Evolutionary conservation across 1,284 basidiomycete species (phyloP), one percentile per base, ranked within the genome.

Genomic region (Rhodotorula sp.): DNA sequence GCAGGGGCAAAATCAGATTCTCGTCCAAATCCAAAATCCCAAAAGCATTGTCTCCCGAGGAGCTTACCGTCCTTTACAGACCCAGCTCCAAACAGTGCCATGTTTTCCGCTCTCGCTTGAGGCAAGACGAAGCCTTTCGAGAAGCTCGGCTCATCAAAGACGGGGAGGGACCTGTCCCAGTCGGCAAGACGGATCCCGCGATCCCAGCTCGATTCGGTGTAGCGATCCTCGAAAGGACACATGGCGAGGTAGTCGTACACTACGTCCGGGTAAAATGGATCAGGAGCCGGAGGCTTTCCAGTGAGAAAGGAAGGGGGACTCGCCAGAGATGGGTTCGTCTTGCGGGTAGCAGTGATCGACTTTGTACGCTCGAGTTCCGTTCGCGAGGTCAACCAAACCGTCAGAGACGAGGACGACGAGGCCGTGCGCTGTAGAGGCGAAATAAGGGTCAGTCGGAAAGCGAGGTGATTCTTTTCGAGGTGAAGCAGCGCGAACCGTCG

Each of bases 301-400:
- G 24, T 14, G n/a, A 53, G n/a, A 4, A 33, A 10, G 48, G 22
- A 7, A 3, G 20, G 17, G 48, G n/a, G 48, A 24, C 22, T 51
- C 4, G n/a, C 22, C 22, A 22, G 49, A 24, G 49, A 22, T n/a
- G n/a, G 53, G 53, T 26, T 54, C 53, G 53, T 54, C 17, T 18
- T 54, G 53, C 24, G 53, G 53, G 53, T 54, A 54, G 53, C 53
- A 54, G n/a, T 54, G 26, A 12, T 54, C 53, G 53, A 54, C 24
- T 14, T 26, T 26, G 26, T 54, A 54, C 26, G 53, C n/a, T 26
- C 29, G n/a, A 14, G 53, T 54, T 14, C 53, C 53, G 26, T 54
- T 54, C 24, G 12, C 53, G n/a, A 54, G 26, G 4, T 17, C n/a
- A 4, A 29, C 17, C n/a, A 54, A 6, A 7, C 26, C 53, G 53